A percentile compares a stretch with the other conserved stretches of the same genome.
These are phyloP conservation scores for Backusella mclennaniae DNA, from an alignment of 192 early-diverging fungal genomes.

Conservation along the genomic window DNA sequence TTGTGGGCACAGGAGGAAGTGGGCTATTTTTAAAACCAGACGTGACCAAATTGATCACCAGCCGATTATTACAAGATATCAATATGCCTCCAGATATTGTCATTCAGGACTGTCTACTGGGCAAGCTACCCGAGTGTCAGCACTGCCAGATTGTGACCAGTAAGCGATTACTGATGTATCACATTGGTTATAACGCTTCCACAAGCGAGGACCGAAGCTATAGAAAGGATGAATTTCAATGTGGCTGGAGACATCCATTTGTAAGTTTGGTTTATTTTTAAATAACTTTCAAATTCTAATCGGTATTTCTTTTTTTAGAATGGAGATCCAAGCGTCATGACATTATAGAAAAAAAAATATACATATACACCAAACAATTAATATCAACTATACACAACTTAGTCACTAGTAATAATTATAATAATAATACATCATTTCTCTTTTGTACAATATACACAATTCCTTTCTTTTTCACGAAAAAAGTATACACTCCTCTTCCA, in stretches of 20 bases:
- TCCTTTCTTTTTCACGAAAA: background rate
- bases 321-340: constrained; percentile 33
- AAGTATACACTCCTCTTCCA: background rate
- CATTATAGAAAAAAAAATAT: constrained; percentile 8
- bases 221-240: constrained; percentile 50
- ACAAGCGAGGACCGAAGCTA: constrained; percentile 45
- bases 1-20: constrained; percentile 53
- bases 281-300: background rate
- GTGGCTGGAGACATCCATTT: constrained; percentile 56
- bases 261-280: constrained; percentile 33
- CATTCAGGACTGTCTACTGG: constrained; percentile 51
- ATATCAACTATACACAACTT: background rate
- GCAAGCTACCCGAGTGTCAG: constrained; percentile 40
- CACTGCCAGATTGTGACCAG: constrained; percentile 45
- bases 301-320: constrained; percentile 17
- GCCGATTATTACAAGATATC: constrained; percentile 19
- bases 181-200: constrained; percentile 54
- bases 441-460: background rate
- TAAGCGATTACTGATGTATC: constrained; percentile 43
- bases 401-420: background rate
- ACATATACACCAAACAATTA: background rate
- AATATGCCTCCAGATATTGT: constrained; percentile 47
- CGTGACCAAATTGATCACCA: constrained; percentile 21
- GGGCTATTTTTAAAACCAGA: constrained; percentile 33
- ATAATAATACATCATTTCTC: background rate